Evolutionary conservation across 2,329 filamentous ascomycete genomes (phyloP), one percentile per base, ranked within the genome.

Genomic region (Penicillium thymicola): DNA sequence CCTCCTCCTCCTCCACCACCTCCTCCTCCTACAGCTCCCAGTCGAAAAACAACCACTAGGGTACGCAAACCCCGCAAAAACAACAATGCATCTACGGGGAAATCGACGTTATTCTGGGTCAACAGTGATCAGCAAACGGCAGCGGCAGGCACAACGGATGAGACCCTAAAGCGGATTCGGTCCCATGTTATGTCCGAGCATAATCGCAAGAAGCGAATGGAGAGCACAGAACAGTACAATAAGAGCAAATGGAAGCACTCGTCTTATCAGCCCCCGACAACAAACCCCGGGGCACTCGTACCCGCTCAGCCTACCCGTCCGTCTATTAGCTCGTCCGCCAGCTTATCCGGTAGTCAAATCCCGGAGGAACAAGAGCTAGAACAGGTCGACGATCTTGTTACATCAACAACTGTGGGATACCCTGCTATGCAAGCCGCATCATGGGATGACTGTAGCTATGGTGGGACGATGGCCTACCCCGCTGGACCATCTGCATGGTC

Each of bases 141-240:
- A n/a, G 68, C 71, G 3, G 66, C 65, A 49, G 72, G 73, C 10
- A 72, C 69, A 13, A 69, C 67, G 30, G 72, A 75, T 38, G 72
- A 75, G 45, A 75, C 72, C 2, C 60, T 75, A 56, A 75, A 75
- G 60, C 70, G 73, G 36, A 75, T 75, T 47, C 72, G 73, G n/a
- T 75, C 73, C 18, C 73, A 75, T 68, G 73, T 75, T 41, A 75
- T 75, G 73, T 75, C 73, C 38, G 73, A 75, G 55, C 73, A 75
- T 56, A 75, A 75, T 60, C 71, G 73, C 57, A 75, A 75, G 61
- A 75, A 75, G 53, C 64, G 73, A 44, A 59, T 75, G 48, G 73
- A 75, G 36, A 75, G 66, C 34, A 74, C 71, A 5, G 72, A 74
- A 52, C 70, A 71, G 13, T 73, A 74, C 59, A 75, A 72, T 57